A percentile compares a stretch with the other conserved stretches of the same genome.
These are phyloP conservation scores for Globisporangium viniferum DNA, from an alignment of 352 stramenopile genomes.

Conservation along the genomic window DNA sequence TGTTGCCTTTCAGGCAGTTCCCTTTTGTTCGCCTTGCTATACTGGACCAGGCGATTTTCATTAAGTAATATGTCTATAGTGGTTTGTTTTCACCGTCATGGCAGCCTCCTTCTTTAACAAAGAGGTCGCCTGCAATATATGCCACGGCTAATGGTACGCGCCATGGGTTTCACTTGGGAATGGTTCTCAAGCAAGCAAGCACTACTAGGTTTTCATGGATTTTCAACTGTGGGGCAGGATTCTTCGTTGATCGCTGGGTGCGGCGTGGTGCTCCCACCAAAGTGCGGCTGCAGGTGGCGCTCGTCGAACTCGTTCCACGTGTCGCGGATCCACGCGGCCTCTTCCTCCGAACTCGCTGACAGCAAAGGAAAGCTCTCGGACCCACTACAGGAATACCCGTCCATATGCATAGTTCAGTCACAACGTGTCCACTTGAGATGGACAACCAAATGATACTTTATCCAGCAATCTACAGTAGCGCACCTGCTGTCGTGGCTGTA, in stretches of 20 bases:
- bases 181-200: no score
- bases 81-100: no score
- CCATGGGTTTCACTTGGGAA: no score
- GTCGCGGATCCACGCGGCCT: constrained; percentile 42
- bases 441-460: background rate
- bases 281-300: constrained; percentile 63
- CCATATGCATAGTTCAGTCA: background rate
- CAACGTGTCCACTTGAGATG: background rate
- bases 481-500: background rate
- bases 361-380: constrained; percentile 24
- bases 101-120: no score
- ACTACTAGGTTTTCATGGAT: background rate
- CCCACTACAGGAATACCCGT: background rate
- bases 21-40: no score
- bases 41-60: no score
- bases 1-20: no score
- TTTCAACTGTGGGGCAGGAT: background rate
- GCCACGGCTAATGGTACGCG: no score
- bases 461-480: background rate
- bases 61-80: no score
- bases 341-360: constrained; percentile 23
- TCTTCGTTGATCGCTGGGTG: constrained; percentile 8
- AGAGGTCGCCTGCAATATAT: no score
- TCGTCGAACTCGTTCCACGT: constrained; percentile 61
- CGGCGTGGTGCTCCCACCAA: constrained; percentile 35